A percentile compares a stretch with the other conserved stretches of the same genome.
These are phyloP conservation scores for Chaetomiaceae sp. DNA, from an alignment of 2,329 filamentous ascomycete species.

Conservation along the genomic window DNA sequence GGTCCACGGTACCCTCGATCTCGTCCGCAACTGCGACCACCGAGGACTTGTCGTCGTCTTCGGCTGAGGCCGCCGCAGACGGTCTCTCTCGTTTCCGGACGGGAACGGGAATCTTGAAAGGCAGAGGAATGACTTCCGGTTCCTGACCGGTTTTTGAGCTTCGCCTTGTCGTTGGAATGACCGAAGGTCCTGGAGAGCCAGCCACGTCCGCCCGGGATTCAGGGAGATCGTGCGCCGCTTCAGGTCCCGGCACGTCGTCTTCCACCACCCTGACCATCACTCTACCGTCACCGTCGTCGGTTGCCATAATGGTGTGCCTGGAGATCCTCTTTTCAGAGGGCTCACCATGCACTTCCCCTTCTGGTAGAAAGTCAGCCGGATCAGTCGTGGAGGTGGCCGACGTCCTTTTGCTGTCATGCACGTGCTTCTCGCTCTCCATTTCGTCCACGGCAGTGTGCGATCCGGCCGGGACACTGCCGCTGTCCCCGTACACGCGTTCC, in stretches of 20 bases:
- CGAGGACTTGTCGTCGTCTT: slow-evolving; percentile 48
- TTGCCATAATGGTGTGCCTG: slow-evolving; percentile 38
- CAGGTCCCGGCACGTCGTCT: slow-evolving; percentile 39
- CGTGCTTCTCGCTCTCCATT: slow-evolving; percentile 41
- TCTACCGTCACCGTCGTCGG: slow-evolving; percentile 38
- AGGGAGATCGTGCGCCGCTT: slow-evolving; percentile 1
- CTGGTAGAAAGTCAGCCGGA: slow-evolving; percentile 37
- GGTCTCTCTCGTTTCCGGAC: slow-evolving; percentile 50
- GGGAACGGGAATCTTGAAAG: slow-evolving; percentile 54
- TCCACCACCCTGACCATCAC: slow-evolving; percentile 49
- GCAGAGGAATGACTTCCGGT: slow-evolving; percentile 57
- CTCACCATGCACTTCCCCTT: slow-evolving; percentile 27
- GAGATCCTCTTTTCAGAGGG: slow-evolving; percentile 30
- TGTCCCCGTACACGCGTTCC: slow-evolving; percentile 71
- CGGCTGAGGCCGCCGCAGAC: slow-evolving; percentile 57
- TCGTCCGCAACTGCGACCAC: slow-evolving; percentile 64
- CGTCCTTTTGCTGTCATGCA: slow-evolving; percentile 28
- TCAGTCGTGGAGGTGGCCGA: slow-evolving; percentile 26
- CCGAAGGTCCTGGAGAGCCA: background rate
- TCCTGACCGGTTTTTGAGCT: slow-evolving; percentile 11
- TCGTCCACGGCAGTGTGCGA: slow-evolving; percentile 46
- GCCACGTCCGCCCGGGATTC: background rate
- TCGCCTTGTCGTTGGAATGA: slow-evolving; percentile 25
- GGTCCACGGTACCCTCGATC: background rate
- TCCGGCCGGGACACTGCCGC: slow-evolving; percentile 29